These are phyloP conservation scores for Pulveroboletus sp. DNA, from an alignment of 768 basidiomycete species.

Conservation along the genomic window DNA sequence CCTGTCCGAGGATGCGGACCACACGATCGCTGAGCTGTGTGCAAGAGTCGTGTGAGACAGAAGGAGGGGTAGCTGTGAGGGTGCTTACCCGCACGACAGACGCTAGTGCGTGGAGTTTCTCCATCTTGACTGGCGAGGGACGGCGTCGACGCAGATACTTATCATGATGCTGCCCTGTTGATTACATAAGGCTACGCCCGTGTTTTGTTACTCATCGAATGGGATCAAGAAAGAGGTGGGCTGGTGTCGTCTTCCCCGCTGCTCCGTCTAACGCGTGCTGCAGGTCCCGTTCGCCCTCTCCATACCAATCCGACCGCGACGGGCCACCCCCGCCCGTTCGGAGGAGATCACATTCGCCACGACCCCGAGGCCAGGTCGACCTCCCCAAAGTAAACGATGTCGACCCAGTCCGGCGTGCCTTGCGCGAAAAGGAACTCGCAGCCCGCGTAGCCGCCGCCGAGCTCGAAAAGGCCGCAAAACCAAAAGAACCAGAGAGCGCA, in stretches of 20 bases:
- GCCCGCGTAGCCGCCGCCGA: conserved; percentile 65
- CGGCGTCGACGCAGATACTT: too few relatives aligned
- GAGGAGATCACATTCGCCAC: conserved; percentile 40
- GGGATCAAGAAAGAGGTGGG: conserved; percentile 48
- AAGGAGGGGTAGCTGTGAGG: not conserved
- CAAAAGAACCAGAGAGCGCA: conserved; percentile 41
- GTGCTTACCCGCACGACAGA: conserved; percentile 50
- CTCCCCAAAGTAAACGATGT: conserved; percentile 60
- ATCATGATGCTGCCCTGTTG: too few relatives aligned
- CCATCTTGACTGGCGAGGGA: conserved; percentile 43
- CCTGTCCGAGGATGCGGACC: conserved; percentile 73
- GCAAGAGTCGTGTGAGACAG: not conserved
- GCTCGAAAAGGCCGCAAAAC: conserved; percentile 57
- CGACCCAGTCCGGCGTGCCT: conserved; percentile 69
- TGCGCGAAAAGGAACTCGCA: conserved; percentile 78
- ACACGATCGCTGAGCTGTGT: conserved; percentile 65
- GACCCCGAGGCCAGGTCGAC: conserved; percentile 31
- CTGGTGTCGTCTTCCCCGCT: not conserved
- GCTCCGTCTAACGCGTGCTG: not conserved
- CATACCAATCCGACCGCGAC: conserved; percentile 23
- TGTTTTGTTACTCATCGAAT: too few relatives aligned
- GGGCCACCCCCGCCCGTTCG: conserved; percentile 40
- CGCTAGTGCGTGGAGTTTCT: conserved; percentile 47
- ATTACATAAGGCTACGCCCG: too few relatives aligned
- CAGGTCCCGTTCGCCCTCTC: conserved; percentile 50